A percentile compares a stretch with the other conserved stretches of the same genome.
Evolutionary conservation across 2,329 filamentous ascomycete genomes (phyloP).

Genomic region (Pseudogymnoascus sp.): DNA sequence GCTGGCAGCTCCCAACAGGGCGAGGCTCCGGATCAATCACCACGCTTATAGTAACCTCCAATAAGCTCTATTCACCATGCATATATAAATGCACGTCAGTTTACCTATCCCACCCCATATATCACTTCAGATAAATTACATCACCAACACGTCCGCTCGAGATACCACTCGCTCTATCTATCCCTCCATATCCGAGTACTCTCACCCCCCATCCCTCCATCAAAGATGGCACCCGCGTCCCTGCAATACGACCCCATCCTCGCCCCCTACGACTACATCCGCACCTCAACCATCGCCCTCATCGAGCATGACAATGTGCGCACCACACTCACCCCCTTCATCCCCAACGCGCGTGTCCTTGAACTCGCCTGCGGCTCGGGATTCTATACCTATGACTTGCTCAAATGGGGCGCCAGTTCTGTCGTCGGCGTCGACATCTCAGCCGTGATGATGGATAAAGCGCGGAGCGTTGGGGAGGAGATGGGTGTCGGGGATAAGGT

Average conservation of each 20-base stretch:
- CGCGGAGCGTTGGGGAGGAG: constrained; percentile 13
- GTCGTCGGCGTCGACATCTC: constrained; percentile 33
- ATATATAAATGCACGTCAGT: neutral
- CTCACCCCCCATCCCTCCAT: neutral
- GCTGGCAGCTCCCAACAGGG: too few relatives aligned
- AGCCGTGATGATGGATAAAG: constrained; percentile 28
- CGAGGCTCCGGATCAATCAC: neutral
- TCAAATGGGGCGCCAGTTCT: constrained; percentile 29
- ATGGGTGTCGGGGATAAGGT: neutral
- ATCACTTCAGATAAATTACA: neutral
- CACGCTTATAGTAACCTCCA: neutral
- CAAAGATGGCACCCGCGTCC: constrained; percentile 13
- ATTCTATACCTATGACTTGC: constrained; percentile 29
- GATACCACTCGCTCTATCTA: neutral
- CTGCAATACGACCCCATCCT: constrained; percentile 20
- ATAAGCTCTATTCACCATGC: neutral
- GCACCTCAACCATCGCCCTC: constrained; percentile 15
- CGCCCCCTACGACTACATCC: constrained; percentile 19
- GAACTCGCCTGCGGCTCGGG: constrained; percentile 34
- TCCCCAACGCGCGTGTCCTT: constrained; percentile 25
- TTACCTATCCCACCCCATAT: too few relatives aligned
- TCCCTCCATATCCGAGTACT: neutral
- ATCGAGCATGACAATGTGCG: constrained; percentile 20
- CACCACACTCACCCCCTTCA: constrained; percentile 16
- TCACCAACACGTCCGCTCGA: neutral